Conservation (phyloP, 768 basidiomycete species). For the Lyophyllum semitale region DNA sequence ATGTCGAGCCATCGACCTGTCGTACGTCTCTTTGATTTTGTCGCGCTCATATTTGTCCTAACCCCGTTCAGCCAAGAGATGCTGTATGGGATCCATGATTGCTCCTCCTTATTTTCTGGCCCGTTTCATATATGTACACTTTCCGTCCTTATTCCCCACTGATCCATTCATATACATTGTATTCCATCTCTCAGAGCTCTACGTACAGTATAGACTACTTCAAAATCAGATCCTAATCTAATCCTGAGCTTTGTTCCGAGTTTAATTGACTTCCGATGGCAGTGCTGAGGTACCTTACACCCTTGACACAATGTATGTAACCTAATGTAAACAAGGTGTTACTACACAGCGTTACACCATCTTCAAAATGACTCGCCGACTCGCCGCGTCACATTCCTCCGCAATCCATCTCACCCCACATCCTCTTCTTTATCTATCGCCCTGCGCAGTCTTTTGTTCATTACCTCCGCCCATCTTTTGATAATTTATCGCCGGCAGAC, state of each 20-base stretch:
- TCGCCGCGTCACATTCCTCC: too few relatives aligned
- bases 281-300: too few relatives aligned
- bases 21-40: slow-evolving; percentile 1
- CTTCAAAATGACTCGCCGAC: neutral
- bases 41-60: neutral
- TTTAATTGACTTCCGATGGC: too few relatives aligned
- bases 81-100: slow-evolving; percentile 16
- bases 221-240: too few relatives aligned
- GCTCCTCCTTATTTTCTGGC: neutral
- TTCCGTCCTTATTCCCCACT: neutral
- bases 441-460: neutral
- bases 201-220: too few relatives aligned
- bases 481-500: neutral
- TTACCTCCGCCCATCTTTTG: neutral
- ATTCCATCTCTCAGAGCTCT: too few relatives aligned
- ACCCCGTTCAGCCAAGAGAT: slow-evolving; percentile 1
- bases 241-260: too few relatives aligned
- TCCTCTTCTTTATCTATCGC: neutral
- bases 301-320: too few relatives aligned
- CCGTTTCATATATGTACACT: neutral
- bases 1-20: slow-evolving; percentile 17
- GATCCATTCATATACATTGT: neutral
- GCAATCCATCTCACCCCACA: neutral
- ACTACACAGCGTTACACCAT: neutral
- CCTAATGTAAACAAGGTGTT: too few relatives aligned